Conservation (phyloP, 2,329 filamentous ascomycete genomes). For the Malbranchea cinnamomea region DNA sequence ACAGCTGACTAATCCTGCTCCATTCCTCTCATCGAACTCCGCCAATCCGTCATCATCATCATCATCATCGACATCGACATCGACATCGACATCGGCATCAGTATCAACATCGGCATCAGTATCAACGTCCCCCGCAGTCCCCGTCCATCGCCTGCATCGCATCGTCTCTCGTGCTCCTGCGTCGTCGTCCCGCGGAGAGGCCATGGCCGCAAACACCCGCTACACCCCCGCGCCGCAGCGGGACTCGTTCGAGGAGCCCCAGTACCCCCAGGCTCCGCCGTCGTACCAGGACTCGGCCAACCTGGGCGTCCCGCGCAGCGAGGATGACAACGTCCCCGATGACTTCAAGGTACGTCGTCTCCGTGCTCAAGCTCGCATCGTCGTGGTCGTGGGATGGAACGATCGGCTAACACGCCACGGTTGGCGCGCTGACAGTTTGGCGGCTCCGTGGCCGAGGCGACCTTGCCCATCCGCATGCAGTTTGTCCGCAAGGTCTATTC, state of each 20-base stretch:
- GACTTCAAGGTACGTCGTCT: conserved; percentile 68
- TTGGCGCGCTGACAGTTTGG: conserved; percentile 64
- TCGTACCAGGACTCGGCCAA: conserved; percentile 55
- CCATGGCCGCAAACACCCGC: conserved; percentile 62
- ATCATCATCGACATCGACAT: no score
- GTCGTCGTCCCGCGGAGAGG: no score
- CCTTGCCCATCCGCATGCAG: conserved; percentile 89
- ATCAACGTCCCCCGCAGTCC: no score
- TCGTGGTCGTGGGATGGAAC: background rate
- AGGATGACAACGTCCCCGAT: conserved; percentile 85
- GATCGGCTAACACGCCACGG: conserved; percentile 7
- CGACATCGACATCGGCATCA: no score
- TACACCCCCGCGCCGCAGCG: conserved; percentile 72
- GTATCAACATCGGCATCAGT: no score
- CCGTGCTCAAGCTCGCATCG: conserved; percentile 1
- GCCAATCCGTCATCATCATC: no score
- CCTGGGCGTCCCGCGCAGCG: conserved; percentile 52
- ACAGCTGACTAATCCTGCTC: no score
- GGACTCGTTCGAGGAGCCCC: conserved; percentile 63
- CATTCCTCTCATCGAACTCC: no score
- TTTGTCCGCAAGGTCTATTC: conserved; percentile 97
- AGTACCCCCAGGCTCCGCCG: conserved; percentile 64
- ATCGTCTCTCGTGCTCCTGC: no score
- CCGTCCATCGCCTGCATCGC: no score
- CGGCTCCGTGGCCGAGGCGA: conserved; percentile 82